These are phyloP conservation scores for Ceratobasidium papillatum DNA, from an alignment of 1,284 basidiomycete genomes.

Conservation along the genomic window DNA sequence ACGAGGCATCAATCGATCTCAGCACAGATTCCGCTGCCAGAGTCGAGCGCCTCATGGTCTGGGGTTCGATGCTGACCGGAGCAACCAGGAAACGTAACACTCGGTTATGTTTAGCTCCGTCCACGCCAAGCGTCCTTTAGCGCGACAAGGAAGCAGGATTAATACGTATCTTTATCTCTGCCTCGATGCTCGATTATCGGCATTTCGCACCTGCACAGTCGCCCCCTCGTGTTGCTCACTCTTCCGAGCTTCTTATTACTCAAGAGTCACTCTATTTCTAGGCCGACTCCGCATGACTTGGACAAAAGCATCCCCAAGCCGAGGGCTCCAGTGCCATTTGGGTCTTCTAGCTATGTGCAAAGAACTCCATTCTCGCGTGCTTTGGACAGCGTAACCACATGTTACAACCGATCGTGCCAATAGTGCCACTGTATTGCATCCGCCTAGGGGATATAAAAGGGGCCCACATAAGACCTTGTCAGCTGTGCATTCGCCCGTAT, in stretches of 20 bases:
- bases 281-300: slow-evolving; percentile 7
- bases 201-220: not conserved
- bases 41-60: not conserved
- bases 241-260: slow-evolving; percentile 1
- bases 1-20: not conserved
- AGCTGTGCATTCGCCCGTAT: not conserved
- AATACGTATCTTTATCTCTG: not conserved
- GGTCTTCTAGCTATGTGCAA: not conserved
- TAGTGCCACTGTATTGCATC: slow-evolving; percentile 11
- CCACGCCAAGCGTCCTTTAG: not conserved
- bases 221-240: not conserved
- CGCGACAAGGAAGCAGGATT: too few relatives aligned
- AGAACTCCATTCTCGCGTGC: not conserved
- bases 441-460: slow-evolving; percentile 11
- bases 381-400: slow-evolving; percentile 3
- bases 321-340: not conserved
- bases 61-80: not conserved
- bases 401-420: not conserved
- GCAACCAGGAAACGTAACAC: not conserved
- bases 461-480: not conserved
- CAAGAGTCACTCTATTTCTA: slow-evolving; percentile 3
- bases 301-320: not conserved
- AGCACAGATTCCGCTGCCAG: not conserved
- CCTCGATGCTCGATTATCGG: not conserved
- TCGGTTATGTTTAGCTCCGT: not conserved